phyloP scores from a whole-genome alignment of 2,329 filamentous ascomycete genomes.

The Exophiala aquamarina region DNA sequence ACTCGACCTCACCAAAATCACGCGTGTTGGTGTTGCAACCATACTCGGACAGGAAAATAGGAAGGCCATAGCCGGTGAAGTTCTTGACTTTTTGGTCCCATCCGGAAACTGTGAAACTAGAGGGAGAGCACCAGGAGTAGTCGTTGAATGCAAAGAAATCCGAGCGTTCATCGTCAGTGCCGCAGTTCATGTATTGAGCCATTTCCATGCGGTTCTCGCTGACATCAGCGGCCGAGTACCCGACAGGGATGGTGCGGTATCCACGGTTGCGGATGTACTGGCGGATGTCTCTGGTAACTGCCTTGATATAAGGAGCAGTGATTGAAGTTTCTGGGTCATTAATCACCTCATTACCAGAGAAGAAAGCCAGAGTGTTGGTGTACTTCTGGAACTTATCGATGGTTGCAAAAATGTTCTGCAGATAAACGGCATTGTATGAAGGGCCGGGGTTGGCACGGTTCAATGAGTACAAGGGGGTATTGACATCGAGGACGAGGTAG shows the following conservation, averaged over 20 bases:
- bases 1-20: conserved; percentile 73
- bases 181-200: conserved; percentile 92
- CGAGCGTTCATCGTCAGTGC: conserved; percentile 75
- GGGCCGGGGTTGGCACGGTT: conserved; percentile 70
- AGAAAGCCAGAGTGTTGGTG: conserved; percentile 82
- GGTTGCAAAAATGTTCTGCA: conserved; percentile 83
- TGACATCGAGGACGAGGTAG: conserved; percentile 89
- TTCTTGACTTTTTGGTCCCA: conserved; percentile 88
- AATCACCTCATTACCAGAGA: conserved; percentile 79
- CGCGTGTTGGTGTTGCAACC: conserved; percentile 84
- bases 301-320: conserved; percentile 73
- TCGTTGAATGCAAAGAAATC: conserved; percentile 92
- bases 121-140: conserved; percentile 80
- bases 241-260: conserved; percentile 69
- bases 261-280: conserved; percentile 64
- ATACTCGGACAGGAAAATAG: conserved; percentile 93
- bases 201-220: conserved; percentile 82
- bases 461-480: conserved; percentile 86
- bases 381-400: conserved; percentile 82
- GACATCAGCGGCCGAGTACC: conserved; percentile 77
- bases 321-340: conserved; percentile 66
- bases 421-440: conserved; percentile 85
- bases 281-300: conserved; percentile 73
- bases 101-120: conserved; percentile 67
- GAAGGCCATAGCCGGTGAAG: conserved; percentile 81